Evolutionary conservation across 2,329 filamentous ascomycete species (phyloP).

Genomic region (Penicillium fuscoglaucum): DNA sequence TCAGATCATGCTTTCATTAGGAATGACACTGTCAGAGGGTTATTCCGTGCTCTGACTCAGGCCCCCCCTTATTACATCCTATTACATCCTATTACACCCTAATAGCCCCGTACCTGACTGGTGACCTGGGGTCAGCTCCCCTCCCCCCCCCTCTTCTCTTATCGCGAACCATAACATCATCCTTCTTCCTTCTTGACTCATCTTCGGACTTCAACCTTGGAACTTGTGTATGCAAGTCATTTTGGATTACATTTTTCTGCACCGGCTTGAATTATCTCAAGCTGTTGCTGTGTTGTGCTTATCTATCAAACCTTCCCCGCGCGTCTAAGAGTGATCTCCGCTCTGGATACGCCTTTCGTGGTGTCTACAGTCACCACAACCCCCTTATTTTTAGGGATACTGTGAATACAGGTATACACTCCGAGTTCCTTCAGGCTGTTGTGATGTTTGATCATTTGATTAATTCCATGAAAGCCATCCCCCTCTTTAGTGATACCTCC

Average conservation of each 20-base stretch:
- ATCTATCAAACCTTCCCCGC: conserved; percentile 32
- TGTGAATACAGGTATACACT: conserved; percentile 12
- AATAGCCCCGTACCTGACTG: conserved; percentile 14
- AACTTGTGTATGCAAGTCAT: conserved; percentile 10
- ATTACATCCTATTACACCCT: conserved; percentile 14
- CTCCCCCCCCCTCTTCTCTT: conserved; percentile 17
- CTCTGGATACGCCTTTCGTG: conserved; percentile 27
- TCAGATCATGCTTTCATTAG: conserved; percentile 1
- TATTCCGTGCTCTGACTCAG: conserved; percentile 24
- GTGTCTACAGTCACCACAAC: not conserved
- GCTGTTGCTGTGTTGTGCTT: conserved; percentile 26
- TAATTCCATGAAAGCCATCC: conserved; percentile 7
- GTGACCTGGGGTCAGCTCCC: conserved; percentile 13
- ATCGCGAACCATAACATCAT: conserved; percentile 17
- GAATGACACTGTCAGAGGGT: conserved; percentile 6
- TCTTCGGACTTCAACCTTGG: not conserved
- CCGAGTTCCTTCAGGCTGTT: not conserved
- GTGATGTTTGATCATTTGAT: conserved; percentile 3
- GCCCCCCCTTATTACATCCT: conserved; percentile 11
- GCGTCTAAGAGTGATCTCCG: conserved; percentile 29
- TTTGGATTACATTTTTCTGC: conserved; percentile 3
- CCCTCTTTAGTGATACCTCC: conserved; percentile 11
- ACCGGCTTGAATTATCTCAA: conserved; percentile 17
- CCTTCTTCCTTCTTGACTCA: conserved; percentile 14
- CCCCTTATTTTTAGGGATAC: not conserved